phyloP scores from a whole-genome alignment of 2,329 filamentous ascomycete species.

The Dissoconium aciculare region DNA sequence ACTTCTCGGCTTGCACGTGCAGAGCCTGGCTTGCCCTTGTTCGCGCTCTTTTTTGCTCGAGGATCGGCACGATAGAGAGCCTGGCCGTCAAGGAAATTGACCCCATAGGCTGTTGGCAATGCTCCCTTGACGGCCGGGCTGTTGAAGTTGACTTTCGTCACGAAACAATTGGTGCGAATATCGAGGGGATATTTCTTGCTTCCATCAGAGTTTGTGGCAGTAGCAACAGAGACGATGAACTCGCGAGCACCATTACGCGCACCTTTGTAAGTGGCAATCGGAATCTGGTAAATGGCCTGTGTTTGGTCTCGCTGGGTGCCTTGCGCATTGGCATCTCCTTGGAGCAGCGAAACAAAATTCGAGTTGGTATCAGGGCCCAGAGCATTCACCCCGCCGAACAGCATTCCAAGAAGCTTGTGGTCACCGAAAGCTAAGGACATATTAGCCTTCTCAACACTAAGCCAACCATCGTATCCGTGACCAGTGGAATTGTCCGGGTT shows the following conservation, averaged over 20 bases:
- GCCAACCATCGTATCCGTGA: conserved; percentile 45
- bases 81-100: conserved; percentile 26
- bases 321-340: conserved; percentile 29
- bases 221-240: conserved; percentile 4
- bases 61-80: conserved; percentile 26
- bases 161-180: conserved; percentile 38
- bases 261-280: conserved; percentile 32
- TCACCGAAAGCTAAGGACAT: conserved; percentile 40
- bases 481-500: conserved; percentile 29
- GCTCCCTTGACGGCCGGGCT: conserved; percentile 23
- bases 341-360: conserved; percentile 32
- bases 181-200: conserved; percentile 9
- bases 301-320: conserved; percentile 29
- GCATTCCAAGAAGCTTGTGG: conserved; percentile 37
- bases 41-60: conserved; percentile 12
- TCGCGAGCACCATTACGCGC: conserved; percentile 4
- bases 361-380: conserved; percentile 29
- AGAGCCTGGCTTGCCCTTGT: conserved; percentile 26
- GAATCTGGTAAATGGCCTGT: conserved; percentile 42
- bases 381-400: conserved; percentile 37
- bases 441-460: conserved; percentile 36
- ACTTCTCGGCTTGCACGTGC: conserved; percentile 22
- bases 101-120: conserved; percentile 20
- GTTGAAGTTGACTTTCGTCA: conserved; percentile 59
- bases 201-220: conserved; percentile 4